Conservation (phyloP, 768 basidiomycete genomes). For the Scleroderma bovista region DNA sequence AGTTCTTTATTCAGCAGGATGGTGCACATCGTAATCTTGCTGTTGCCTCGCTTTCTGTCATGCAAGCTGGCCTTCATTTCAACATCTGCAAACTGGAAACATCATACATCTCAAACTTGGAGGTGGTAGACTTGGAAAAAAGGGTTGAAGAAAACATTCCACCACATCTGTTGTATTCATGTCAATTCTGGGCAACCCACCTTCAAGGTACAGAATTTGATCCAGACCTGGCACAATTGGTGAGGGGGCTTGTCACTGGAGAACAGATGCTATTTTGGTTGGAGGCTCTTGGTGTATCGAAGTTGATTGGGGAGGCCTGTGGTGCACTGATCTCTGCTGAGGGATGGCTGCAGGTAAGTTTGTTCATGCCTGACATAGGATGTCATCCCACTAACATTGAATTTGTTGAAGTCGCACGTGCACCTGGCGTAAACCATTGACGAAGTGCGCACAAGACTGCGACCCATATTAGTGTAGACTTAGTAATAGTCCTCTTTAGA, state of each 20-base stretch:
- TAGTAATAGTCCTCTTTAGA: too few relatives aligned
- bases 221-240: not conserved
- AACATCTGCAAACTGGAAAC: conserved; percentile 26
- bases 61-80: conserved; percentile 28
- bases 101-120: conserved; percentile 24
- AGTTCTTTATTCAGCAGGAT: not conserved
- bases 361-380: too few relatives aligned
- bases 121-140: conserved; percentile 7
- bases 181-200: not conserved
- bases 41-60: conserved; percentile 17
- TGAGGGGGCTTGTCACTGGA: not conserved
- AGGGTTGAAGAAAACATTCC: not conserved
- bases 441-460: too few relatives aligned
- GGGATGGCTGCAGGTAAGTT: not conserved
- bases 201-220: not conserved
- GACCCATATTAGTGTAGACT: too few relatives aligned
- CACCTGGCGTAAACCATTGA: too few relatives aligned
- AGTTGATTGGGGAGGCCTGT: not conserved
- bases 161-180: not conserved
- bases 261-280: conserved; percentile 5
- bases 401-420: too few relatives aligned
- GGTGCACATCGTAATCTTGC: conserved; percentile 4
- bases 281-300: not conserved
- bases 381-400: too few relatives aligned
- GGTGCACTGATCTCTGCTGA: not conserved